Percentiles rank a stretch among this genome's conserved stretches.
Evolutionary conservation across 2,329 filamentous ascomycete species (phyloP).

Genomic region (Trichoderma atroviride): DNA sequence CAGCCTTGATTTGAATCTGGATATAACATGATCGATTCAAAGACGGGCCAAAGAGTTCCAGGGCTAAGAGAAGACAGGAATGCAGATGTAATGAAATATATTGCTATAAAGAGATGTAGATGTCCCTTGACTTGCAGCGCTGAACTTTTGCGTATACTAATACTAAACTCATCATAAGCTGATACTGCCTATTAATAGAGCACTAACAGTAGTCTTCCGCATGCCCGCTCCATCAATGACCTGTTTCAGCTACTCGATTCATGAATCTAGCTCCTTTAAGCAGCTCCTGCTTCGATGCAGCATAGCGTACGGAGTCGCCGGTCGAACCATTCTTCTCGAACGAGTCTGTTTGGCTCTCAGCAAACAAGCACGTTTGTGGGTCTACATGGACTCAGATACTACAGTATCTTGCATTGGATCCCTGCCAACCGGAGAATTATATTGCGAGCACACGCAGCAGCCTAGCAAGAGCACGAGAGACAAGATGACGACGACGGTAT

Average conservation of each 20-base stretch:
- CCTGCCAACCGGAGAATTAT: neutral
- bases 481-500: neutral
- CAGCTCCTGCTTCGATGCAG: neutral
- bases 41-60: neutral
- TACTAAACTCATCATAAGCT: too few species aligned
- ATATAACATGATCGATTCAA: neutral
- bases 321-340: neutral
- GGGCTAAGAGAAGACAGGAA: neutral
- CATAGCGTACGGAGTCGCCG: slow-evolving; percentile 6
- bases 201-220: neutral
- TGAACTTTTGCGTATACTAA: too few species aligned
- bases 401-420: neutral
- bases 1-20: neutral
- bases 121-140: neutral
- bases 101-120: neutral
- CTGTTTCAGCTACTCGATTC: neutral
- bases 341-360: neutral
- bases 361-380: neutral
- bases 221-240: neutral
- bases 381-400: neutral
- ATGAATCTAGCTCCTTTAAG: neutral
- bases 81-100: neutral
- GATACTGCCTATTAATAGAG: neutral
- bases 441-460: neutral
- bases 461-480: neutral